Percentiles rank a stretch among this genome's conserved stretches.
These are phyloP conservation scores for Ailanthus altissimus DNA, from an alignment of 345 rosid species.

Conservation along the genomic window DNA sequence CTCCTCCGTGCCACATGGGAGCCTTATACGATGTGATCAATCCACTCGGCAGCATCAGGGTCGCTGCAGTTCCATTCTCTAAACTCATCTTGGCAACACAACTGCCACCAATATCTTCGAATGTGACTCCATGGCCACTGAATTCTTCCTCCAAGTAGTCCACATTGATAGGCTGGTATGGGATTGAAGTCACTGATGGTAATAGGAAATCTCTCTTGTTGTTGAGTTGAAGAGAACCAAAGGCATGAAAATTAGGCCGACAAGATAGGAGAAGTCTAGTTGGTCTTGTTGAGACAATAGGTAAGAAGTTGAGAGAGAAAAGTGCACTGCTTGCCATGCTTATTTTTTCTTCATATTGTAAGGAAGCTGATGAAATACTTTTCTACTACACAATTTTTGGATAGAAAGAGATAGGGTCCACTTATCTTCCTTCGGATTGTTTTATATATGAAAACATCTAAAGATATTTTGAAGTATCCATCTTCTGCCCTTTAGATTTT, in stretches of 20 bases:
- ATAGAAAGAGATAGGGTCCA: slow-evolving; percentile 16
- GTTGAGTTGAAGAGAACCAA: slow-evolving; percentile 20
- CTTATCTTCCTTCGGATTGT: slow-evolving; percentile 3
- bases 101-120: slow-evolving; percentile 60
- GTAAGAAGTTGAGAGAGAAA: slow-evolving; percentile 35
- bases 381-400: slow-evolving; percentile 10
- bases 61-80: slow-evolving; percentile 68
- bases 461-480: slow-evolving; percentile 26
- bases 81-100: slow-evolving; percentile 66
- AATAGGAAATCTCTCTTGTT: slow-evolving; percentile 33
- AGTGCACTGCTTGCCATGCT: slow-evolving; percentile 42
- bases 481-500: not conserved
- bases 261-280: not conserved
- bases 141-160: slow-evolving; percentile 70
- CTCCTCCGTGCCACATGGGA: slow-evolving; percentile 75
- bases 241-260: slow-evolving; percentile 22
- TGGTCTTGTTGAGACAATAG: slow-evolving; percentile 24
- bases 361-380: slow-evolving; percentile 17
- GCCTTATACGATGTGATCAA: slow-evolving; percentile 81
- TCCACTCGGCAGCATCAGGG: slow-evolving; percentile 66
- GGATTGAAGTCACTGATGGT: slow-evolving; percentile 54
- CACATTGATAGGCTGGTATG: slow-evolving; percentile 52
- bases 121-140: slow-evolving; percentile 78
- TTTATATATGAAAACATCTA: slow-evolving; percentile 10
- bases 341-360: not conserved